Base-by-base conservation (phyloP, 1,284 basidiomycete species). In the Austroboletus niveus region DNA sequence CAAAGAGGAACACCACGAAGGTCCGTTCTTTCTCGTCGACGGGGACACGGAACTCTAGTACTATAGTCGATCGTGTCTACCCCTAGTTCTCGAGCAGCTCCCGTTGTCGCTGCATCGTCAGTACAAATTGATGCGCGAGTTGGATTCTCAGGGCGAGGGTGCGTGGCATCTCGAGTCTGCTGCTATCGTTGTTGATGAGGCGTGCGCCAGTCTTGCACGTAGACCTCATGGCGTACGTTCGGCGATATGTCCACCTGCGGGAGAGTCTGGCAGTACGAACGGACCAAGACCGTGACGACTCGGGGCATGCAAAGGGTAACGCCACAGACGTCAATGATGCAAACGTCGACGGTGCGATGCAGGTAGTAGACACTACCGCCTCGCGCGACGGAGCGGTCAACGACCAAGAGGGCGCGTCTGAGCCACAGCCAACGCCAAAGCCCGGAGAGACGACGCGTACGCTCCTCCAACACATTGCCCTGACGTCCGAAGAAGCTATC, bases 41-140 rank as follows among this genome's bases (percentile, higher is more conserved):
- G 5, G 29, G 6, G 5, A 7, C 29, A 29, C 29, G 22, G 29
- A 29, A 29, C 29, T 29, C 29, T 29, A 24, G 22, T 24, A 24
- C 22, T 24, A 24, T 17, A 2, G 3, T 24, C 5, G 22, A 24
- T 24, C 22, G 22, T 24, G 5, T 24, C 22, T 24, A 24, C 5
- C 5, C 22, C 22, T 24, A 91, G 89, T 88, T 48, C 80, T 94
- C 49, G 93, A 95, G 61, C 92, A 94, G 68, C 71, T 96, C 6
- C 93, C 94, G 3, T 72, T 95, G 52, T 89, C 90, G 48, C 68
- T 96, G 48, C 87, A 92, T 62, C 78, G 94, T 36, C 87, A 90
- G 52, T 89, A 87, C 68, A 76, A 83, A 22, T 74, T 96, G 34
- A 78, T 94, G 63, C 75, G 80, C n/a, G 92, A 96, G 68, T 72